These are phyloP conservation scores for Bothriochloa decipiens DNA, from an alignment of 176 grass and related monocot species.

Conservation along the genomic window DNA sequence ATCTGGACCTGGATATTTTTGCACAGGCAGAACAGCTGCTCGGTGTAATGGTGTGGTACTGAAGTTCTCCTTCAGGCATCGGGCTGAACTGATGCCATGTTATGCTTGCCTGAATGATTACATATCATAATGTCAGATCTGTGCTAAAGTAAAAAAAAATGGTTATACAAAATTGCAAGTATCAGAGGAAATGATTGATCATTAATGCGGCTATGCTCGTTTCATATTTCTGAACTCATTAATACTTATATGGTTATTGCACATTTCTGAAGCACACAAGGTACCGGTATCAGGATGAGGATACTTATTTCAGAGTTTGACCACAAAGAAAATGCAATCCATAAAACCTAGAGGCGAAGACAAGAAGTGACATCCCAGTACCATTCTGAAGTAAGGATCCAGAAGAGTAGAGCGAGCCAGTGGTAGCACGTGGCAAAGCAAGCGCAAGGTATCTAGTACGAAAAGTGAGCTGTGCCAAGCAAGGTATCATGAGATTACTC, in stretches of 20 bases:
- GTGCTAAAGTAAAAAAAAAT: not conserved
- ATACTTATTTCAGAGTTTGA: not conserved
- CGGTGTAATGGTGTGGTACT: not conserved
- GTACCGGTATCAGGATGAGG: not conserved
- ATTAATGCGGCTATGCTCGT: not conserved
- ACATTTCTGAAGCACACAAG: not conserved
- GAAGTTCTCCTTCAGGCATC: slow-evolving; percentile 32
- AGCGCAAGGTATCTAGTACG: too few relatives aligned
- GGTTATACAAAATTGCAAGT: not conserved
- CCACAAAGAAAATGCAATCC: not conserved
- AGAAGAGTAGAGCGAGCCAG: not conserved
- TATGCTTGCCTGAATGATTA: slow-evolving; percentile 15
- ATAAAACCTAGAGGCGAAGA: not conserved
- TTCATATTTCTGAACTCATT: not conserved
- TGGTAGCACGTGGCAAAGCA: not conserved
- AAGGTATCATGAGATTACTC: slow-evolving; percentile 11
- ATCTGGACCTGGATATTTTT: slow-evolving; percentile 37
- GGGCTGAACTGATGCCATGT: slow-evolving; percentile 1
- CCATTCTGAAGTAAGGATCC: not conserved
- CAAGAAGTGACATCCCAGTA: not conserved
- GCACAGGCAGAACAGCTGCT: slow-evolving; percentile 19
- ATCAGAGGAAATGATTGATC: not conserved
- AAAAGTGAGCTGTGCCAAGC: slow-evolving; percentile 26
- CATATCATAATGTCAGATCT: not conserved
- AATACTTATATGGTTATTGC: not conserved